phyloP scores from a whole-genome alignment of 139 green algal genomes.

The Chara braunii region DNA sequence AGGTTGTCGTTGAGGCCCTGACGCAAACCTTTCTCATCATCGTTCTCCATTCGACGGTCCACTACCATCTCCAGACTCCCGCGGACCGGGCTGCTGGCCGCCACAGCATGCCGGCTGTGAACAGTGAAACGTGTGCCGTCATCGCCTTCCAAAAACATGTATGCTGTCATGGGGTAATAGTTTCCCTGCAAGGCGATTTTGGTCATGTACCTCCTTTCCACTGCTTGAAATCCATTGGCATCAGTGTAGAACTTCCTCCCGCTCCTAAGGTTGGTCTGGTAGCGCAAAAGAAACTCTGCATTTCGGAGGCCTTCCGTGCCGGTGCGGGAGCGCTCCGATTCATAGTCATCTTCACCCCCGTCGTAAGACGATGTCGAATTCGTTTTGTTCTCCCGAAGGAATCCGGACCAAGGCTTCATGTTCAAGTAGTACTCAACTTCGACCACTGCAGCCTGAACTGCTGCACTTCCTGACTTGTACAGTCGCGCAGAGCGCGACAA shows the following conservation, averaged over 20 bases:
- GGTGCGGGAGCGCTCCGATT: too few species aligned
- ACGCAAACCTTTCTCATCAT: slow-evolving; percentile 28
- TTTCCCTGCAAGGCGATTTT: slow-evolving; percentile 41
- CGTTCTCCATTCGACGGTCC: slow-evolving; percentile 13
- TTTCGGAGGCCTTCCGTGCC: too few species aligned
- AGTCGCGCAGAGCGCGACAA: too few species aligned
- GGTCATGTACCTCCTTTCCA: slow-evolving; percentile 15
- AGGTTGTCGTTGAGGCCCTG: slow-evolving; percentile 37
- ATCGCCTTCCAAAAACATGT: slow-evolving; percentile 18
- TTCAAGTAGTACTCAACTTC: too few species aligned
- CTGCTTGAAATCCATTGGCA: slow-evolving; percentile 28
- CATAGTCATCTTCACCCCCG: too few species aligned
- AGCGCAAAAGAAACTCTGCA: slow-evolving; percentile 32
- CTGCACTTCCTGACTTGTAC: too few species aligned
- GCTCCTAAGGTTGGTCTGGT: slow-evolving; percentile 1
- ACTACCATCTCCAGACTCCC: slow-evolving; percentile 41
- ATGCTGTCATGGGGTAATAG: slow-evolving; percentile 38
- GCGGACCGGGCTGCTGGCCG: slow-evolving; percentile 14
- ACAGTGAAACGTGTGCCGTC: slow-evolving; percentile 9
- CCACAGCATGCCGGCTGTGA: slow-evolving; percentile 33
- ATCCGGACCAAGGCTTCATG: too few species aligned
- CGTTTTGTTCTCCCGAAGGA: too few species aligned
- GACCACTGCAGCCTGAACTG: too few species aligned
- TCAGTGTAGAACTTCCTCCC: slow-evolving; percentile 23
- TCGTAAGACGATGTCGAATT: too few species aligned